Evolutionary conservation across 2,329 filamentous ascomycete species (phyloP).

Genomic region (Conoideocrella luteorostrata): DNA sequence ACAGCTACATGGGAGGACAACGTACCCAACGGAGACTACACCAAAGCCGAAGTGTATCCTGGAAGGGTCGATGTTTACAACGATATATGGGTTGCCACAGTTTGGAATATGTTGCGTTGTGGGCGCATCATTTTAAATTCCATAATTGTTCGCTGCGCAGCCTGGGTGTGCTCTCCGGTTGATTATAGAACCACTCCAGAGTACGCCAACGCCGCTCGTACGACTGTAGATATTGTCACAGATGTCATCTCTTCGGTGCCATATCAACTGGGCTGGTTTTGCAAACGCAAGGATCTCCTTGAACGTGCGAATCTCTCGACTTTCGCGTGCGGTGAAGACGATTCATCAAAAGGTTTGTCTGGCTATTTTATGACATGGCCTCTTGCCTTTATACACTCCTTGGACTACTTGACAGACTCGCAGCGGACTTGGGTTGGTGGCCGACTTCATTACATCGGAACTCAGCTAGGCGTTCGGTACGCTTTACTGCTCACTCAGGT

Average conservation of each 20-base stretch:
- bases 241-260: constrained; percentile 58
- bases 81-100: constrained; percentile 52
- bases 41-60: constrained; percentile 50
- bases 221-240: constrained; percentile 45
- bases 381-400: constrained; percentile 44
- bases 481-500: constrained; percentile 50
- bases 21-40: constrained; percentile 45
- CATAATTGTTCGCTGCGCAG: constrained; percentile 51
- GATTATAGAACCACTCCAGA: constrained; percentile 58
- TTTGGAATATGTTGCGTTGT: constrained; percentile 50
- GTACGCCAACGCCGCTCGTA: constrained; percentile 48
- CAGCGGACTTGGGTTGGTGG: constrained; percentile 51
- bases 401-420: constrained; percentile 53
- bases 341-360: constrained; percentile 45
- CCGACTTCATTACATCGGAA: constrained; percentile 47
- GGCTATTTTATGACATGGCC: constrained; percentile 57
- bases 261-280: constrained; percentile 54
- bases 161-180: constrained; percentile 53
- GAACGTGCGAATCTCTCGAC: constrained; percentile 33
- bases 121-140: constrained; percentile 49
- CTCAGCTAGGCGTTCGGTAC: constrained; percentile 52
- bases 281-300: constrained; percentile 35
- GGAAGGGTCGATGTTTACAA: constrained; percentile 54
- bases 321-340: constrained; percentile 45
- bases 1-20: constrained; percentile 52